Base-by-base conservation (phyloP, 495 filamentous ascomycete species). In the Aspergillus indologenus region DNA sequence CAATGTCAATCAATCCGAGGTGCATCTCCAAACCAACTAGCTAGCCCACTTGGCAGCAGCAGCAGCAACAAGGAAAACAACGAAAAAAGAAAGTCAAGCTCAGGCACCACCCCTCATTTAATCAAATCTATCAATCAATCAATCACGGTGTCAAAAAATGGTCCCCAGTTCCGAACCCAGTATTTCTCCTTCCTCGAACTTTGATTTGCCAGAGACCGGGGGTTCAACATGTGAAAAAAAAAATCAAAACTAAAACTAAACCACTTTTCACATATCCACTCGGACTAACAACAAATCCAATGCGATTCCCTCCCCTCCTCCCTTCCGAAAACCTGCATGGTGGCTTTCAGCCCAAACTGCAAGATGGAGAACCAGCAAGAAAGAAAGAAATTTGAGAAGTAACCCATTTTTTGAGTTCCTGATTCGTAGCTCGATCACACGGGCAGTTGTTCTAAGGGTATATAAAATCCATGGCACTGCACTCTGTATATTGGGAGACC, bases 91-190 rank as follows among this genome's bases (percentile, higher is more conserved):
- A 40, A 53, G 49, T 17, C 54, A 58, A 40, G 34, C 34, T 40
- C 34, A 40, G 34, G 34, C 34, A 40, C 34, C 5, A 40, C 7
- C 34, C 34, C 34, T 15, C 34, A 8, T 2, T 15, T 11, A 29
- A 29, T 29, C 56, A 53, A 59, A 65, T 50, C 55, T 57, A 64
- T 61, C 59, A 22, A 45, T 44, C 46, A 63, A 66, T 63, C 64
- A 53, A 51, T 29, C 34, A 40, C 12, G 12, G 34, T 40, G 12
- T 8, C 34, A 40, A 31, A 21, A 21, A 23, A 52, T 15, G 23
- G 31, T 31, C 49, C 34, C 34, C 34, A 40, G 5, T 7, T 40
- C 12, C 34, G 12, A 40, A 9, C 12, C 34, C 34, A 40, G 34
- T 11, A 40, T 40, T 14, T 40, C 34, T 7, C 34, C n/a, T 29